Evolutionary conservation across 108 stramenopile genomes (phyloP).

Genomic region (Pseudonitzschia multistriata): DNA sequence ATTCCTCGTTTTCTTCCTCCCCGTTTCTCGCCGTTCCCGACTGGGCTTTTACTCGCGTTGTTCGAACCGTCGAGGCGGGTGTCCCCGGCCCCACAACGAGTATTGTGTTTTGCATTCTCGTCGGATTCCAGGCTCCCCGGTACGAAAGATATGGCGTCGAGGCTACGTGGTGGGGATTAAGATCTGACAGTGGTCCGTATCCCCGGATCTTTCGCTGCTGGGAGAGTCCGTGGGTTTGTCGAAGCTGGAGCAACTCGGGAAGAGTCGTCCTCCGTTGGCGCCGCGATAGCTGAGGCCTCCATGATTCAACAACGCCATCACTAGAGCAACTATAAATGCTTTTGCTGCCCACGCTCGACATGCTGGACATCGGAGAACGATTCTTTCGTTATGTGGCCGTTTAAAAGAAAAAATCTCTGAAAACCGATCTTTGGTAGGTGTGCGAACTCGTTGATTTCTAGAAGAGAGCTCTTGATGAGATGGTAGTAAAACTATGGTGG

Average conservation of each 20-base stretch:
- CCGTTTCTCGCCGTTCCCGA: background rate
- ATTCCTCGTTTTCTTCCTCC: background rate
- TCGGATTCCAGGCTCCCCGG: slow-evolving; percentile 51
- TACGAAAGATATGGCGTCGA: slow-evolving; percentile 11
- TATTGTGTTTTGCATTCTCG: slow-evolving; percentile 75
- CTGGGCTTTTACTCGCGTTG: background rate
- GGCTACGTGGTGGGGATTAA: background rate
- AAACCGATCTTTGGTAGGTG: no score
- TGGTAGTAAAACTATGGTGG: no score
- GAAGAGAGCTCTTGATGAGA: no score
- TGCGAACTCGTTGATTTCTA: no score
- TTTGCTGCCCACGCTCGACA: background rate
- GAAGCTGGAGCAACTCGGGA: slow-evolving; percentile 21
- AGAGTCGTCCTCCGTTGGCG: background rate
- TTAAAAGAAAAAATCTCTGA: no score
- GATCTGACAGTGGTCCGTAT: background rate
- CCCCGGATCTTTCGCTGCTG: background rate
- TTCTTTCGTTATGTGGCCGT: no score
- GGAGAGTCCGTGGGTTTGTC: slow-evolving; percentile 21
- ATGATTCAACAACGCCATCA: slow-evolving; percentile 11
- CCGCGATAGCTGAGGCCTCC: background rate
- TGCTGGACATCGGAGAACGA: background rate
- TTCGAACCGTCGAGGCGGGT: slow-evolving; percentile 48
- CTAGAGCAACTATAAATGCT: background rate
- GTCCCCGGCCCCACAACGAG: slow-evolving; percentile 73